A percentile compares a stretch with the other conserved stretches of the same genome.
phyloP scores from a whole-genome alignment of 164 flowering plant genomes.

The Annona squamosa region DNA sequence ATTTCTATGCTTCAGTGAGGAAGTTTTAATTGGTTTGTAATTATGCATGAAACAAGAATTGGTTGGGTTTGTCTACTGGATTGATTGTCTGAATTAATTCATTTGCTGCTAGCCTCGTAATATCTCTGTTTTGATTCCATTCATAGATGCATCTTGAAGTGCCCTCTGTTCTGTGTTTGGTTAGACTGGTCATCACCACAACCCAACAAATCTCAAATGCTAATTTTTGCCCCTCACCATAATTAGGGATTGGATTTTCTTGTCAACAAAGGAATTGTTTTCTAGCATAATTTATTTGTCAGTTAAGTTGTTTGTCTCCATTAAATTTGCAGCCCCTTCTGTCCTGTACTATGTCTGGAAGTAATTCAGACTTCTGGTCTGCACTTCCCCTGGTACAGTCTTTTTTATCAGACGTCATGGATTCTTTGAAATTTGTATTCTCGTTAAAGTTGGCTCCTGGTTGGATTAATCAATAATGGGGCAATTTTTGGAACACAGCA shows the following conservation, averaged over 20 bases:
- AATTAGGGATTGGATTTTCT: background rate
- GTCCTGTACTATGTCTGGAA: conserved; percentile 57
- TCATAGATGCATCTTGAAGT: no score
- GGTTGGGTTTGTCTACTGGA: no score
- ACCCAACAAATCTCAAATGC: no score
- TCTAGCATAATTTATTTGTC: background rate
- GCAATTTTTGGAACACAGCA: conserved; percentile 32
- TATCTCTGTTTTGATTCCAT: no score
- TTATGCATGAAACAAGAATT: no score
- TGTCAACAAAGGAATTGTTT: background rate
- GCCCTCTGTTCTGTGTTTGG: no score
- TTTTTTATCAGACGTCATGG: conserved; percentile 53
- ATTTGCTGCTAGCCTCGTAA: no score
- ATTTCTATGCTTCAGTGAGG: no score
- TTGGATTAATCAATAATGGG: conserved; percentile 7
- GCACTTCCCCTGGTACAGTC: conserved; percentile 85
- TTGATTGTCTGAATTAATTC: no score
- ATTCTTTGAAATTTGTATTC: background rate
- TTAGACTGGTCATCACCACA: no score
- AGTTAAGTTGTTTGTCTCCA: background rate
- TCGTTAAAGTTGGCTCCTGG: background rate
- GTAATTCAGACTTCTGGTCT: conserved; percentile 57
- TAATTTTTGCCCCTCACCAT: background rate
- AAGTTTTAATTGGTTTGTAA: no score
- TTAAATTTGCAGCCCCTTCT: conserved; percentile 49